phyloP scores from a whole-genome alignment of 495 filamentous ascomycete genomes.

The Collariella sp. region DNA sequence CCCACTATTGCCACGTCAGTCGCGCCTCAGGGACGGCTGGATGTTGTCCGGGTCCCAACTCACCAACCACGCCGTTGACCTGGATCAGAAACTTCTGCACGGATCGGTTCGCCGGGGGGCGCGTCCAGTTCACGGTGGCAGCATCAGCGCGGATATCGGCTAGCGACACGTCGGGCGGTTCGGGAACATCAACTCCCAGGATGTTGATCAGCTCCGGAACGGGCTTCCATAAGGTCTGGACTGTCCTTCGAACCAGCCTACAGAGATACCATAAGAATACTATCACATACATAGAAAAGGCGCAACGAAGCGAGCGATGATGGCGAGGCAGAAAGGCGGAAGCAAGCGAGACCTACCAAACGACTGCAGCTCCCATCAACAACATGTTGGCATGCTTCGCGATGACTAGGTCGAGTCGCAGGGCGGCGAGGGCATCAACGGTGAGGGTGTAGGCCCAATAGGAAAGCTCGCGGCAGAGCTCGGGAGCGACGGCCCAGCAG shows the following conservation, averaged over 20 bases:
- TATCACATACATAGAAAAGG: neutral
- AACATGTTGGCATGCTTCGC: constrained; percentile 39
- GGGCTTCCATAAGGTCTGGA: constrained; percentile 78
- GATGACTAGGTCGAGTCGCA: constrained; percentile 33
- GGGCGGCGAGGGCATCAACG: constrained; percentile 24
- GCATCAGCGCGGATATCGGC: constrained; percentile 80
- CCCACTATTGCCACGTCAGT: constrained; percentile 52
- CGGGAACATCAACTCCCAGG: constrained; percentile 86
- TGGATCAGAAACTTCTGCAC: constrained; percentile 84
- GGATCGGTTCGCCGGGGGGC: constrained; percentile 64
- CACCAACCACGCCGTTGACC: constrained; percentile 86
- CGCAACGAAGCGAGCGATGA: neutral
- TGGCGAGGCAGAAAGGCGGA: neutral
- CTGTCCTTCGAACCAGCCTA: constrained; percentile 75
- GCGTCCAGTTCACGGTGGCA: constrained; percentile 86
- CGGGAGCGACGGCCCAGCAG: constrained; percentile 38
- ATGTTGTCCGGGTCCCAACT: constrained; percentile 20
- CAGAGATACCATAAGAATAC: constrained; percentile 11
- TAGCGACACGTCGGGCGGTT: constrained; percentile 82
- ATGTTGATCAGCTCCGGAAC: constrained; percentile 84
- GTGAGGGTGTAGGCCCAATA: constrained; percentile 30
- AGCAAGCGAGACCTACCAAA: constrained; percentile 30
- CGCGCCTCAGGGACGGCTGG: neutral
- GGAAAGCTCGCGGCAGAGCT: constrained; percentile 32
- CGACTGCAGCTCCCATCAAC: constrained; percentile 35